Conservation (phyloP, 2,329 filamentous ascomycete genomes). For the Zopfia rhizophila region DNA sequence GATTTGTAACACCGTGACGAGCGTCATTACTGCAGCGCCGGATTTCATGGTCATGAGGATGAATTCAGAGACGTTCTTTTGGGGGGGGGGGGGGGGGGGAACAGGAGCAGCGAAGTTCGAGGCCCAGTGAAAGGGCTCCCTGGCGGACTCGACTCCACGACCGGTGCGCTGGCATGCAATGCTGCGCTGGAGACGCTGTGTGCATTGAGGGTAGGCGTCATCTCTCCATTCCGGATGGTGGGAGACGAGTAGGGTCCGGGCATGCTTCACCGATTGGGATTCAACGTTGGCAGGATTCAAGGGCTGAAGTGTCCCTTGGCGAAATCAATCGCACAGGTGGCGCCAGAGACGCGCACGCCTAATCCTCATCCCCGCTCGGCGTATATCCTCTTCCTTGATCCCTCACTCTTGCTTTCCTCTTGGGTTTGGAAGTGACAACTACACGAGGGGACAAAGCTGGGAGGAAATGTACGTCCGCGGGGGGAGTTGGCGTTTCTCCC, state of each 20-base stretch:
- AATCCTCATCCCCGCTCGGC: too few species aligned
- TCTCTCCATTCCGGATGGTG: conserved; percentile 45
- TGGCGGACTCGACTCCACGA: conserved; percentile 40
- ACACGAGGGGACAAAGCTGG: too few species aligned
- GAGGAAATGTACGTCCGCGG: too few species aligned
- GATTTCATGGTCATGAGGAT: conserved; percentile 50
- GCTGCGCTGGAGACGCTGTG: conserved; percentile 39
- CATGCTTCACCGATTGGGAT: conserved; percentile 45
- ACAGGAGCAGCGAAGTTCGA: conserved; percentile 43
- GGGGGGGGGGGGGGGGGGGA: conserved; percentile 43
- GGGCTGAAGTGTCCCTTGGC: conserved; percentile 39
- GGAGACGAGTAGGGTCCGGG: conserved; percentile 45
- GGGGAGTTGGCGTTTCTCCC: too few species aligned
- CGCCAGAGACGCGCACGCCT: too few species aligned
- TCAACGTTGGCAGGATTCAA: conserved; percentile 36
- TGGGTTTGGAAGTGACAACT: too few species aligned
- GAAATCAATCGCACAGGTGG: conserved; percentile 26
- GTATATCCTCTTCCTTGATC: too few species aligned
- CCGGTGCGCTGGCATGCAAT: conserved; percentile 42
- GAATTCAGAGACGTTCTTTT: conserved; percentile 47
- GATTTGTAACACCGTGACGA: conserved; percentile 39
- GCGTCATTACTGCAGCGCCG: conserved; percentile 36
- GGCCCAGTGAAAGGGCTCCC: conserved; percentile 39
- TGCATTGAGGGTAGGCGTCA: conserved; percentile 42
- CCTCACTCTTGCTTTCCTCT: too few species aligned